Base-by-base conservation (phyloP, 345 rosid species). In the Litchi chinensis region DNA sequence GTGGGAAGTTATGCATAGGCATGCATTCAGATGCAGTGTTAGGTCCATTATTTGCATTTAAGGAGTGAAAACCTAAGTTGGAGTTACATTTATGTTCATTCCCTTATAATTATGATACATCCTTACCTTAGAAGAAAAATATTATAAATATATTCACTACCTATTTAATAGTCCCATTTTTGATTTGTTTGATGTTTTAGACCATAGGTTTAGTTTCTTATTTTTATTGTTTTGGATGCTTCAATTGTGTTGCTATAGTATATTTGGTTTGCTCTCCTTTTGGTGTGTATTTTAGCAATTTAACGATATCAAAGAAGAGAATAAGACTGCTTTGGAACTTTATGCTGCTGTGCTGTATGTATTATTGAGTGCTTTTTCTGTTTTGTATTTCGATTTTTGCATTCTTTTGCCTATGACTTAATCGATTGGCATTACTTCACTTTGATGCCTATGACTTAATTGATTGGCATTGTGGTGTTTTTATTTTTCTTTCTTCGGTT, bases 271-370 rank as follows among this genome's bases (percentile, higher is more conserved):
- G 52, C 21, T 21, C 32, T 21, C n/a, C 22, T 32, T 5, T 15
- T 26, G 59, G 73, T 24, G 73, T 48, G n/a, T 56, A 60, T 24
- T 46, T 48, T 5, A 24, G 40, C 48, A 50, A 54, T 71, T 26
- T 71, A 37, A 10, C 5, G 21, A 24, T 12, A 28, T 52, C 4
- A 10, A 70, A 26, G 41, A 50, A 2, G 11, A 70, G 19, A 65
- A 15, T 22, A 24, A 26, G 59, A 57, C 39, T 46, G 32, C 16
- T 65, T 70, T 48, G 60, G 13, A 70, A 70, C 73, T 70, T 70
- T 24, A 24, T 22, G 10, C 39, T 70, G 10, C 48, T 50, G 5
- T 71, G 60, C 10, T 15, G 46, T 71, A 8, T 54, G 13, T 52
- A 21, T 41, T 68, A 15, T 44, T 13, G 10, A 22, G 40, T 32